Evolutionary conservation across 805 yeast species (phyloP), one percentile per base, ranked within the genome.

Genomic region (Monosporozyma aerobia): DNA sequence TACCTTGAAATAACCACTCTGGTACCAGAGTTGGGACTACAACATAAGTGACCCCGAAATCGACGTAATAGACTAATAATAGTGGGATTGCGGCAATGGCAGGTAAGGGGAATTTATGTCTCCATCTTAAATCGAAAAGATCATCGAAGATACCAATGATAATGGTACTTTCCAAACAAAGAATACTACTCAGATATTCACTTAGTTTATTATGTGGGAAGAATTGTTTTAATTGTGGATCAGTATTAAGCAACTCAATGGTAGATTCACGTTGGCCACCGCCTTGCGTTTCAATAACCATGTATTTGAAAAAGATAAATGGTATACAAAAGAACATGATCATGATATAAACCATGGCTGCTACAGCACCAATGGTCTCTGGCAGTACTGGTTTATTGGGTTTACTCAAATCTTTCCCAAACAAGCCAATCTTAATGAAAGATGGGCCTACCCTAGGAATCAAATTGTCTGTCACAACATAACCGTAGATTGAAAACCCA

Each of bases 91-190:
- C 83, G 0, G 97, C 97, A 51, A 94, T 81, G 0, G 96, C 96
- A 0, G 99, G 99, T 58, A 94, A 66, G 62, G 94, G 89, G 71
- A 94, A 89, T 74, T 94, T 94, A 72, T 94, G 96, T 64, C 99
- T 77, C 99, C 99, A 94, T 60, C 96, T 78, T 57, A 94, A 82
- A 69, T 94, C 99, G 64, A 94, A 94, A 61, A 94, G 75, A 72
- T 94, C 99, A 69, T 94, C 99, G 48, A 95, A 85, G 32, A 94
- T 76, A 0, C 99, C 99, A 45, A 94, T 73, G 44, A 94, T 72
- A 14, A 90, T 77, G 67, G 94, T 90, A 58, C 89, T 80, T 69
- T 89, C 89, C 48, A 94, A 70, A 55, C 95, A 88, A 54, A 94
- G 70, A 9, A 92, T 74, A 4, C 95, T 95, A 61, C 95, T 82